Percentiles rank a stretch among this genome's conserved stretches.
Evolutionary conservation across 805 yeast species (phyloP).

Genomic region (Saturnispora gosingensis): DNA sequence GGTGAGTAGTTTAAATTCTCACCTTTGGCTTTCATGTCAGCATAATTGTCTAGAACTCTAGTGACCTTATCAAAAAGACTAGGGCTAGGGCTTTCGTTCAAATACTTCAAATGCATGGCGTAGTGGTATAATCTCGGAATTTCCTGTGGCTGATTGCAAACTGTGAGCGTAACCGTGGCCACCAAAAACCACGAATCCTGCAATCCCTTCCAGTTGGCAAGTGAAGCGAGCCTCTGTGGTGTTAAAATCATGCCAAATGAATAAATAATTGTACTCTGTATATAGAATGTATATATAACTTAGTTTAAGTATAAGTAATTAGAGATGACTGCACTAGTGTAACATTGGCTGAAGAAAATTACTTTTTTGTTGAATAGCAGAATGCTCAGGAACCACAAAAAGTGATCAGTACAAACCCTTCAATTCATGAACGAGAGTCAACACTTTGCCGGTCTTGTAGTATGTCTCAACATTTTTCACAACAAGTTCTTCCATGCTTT

Average conservation of each 20-base stretch:
- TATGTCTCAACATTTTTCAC: slow-evolving; percentile 54
- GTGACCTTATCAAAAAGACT: slow-evolving; percentile 14
- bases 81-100: slow-evolving; percentile 10
- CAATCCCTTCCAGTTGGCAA: slow-evolving; percentile 48
- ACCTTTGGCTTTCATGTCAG: slow-evolving; percentile 15
- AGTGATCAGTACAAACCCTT: slow-evolving; percentile 14
- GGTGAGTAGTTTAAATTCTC: slow-evolving; percentile 13
- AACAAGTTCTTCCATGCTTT: slow-evolving; percentile 72
- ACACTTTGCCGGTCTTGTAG: slow-evolving; percentile 58
- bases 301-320: not conserved
- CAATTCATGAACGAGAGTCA: slow-evolving; percentile 73
- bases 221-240: slow-evolving; percentile 42
- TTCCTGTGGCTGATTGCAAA: slow-evolving; percentile 75
- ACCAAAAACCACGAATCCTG: slow-evolving; percentile 61
- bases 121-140: slow-evolving; percentile 67
- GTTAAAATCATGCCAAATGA: slow-evolving; percentile 31
- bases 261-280: too few relatives aligned
- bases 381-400: not conserved
- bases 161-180: slow-evolving; percentile 75
- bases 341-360: not conserved
- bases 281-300: too few relatives aligned
- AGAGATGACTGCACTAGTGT: not conserved
- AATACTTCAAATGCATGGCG: slow-evolving; percentile 34
- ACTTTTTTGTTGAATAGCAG: not conserved
- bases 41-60: slow-evolving; percentile 21